Conservation (phyloP, 805 yeast genomes). For the Pichia deserticola region DNA sequence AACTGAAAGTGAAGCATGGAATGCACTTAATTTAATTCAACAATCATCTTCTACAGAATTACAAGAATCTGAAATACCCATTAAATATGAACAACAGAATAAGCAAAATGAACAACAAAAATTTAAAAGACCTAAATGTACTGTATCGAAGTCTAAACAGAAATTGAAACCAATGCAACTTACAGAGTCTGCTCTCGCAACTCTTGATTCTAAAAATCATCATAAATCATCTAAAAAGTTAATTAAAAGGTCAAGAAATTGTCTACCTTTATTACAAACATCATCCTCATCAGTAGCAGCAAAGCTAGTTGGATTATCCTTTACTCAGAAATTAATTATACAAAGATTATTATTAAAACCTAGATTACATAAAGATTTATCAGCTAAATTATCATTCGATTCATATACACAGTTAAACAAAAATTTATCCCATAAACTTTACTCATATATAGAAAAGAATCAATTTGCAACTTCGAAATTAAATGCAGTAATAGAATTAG, state of each 20-base stretch:
- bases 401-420: conserved; percentile 55
- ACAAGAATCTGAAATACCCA: background rate
- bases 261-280: background rate
- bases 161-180: background rate
- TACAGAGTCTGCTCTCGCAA: conserved; percentile 12
- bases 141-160: no score
- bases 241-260: background rate
- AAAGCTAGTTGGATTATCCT: conserved; percentile 6
- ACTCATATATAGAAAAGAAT: conserved; percentile 25
- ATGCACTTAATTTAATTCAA: conserved; percentile 7
- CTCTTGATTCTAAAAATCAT: conserved; percentile 3
- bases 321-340: conserved; percentile 45
- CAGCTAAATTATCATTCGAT: conserved; percentile 16
- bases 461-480: conserved; percentile 17
- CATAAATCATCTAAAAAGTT: background rate
- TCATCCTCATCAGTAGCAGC: background rate
- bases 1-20: conserved; percentile 9
- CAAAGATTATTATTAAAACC: conserved; percentile 51
- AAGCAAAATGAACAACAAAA: conserved; percentile 3
- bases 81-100: background rate
- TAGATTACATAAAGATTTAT: conserved; percentile 31
- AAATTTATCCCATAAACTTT: conserved; percentile 52
- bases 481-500: conserved; percentile 22
- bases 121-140: background rate
- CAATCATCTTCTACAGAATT: background rate